These are phyloP conservation scores for Venturia pyrina DNA, from an alignment of 2,329 filamentous ascomycete genomes.

Conservation along the genomic window DNA sequence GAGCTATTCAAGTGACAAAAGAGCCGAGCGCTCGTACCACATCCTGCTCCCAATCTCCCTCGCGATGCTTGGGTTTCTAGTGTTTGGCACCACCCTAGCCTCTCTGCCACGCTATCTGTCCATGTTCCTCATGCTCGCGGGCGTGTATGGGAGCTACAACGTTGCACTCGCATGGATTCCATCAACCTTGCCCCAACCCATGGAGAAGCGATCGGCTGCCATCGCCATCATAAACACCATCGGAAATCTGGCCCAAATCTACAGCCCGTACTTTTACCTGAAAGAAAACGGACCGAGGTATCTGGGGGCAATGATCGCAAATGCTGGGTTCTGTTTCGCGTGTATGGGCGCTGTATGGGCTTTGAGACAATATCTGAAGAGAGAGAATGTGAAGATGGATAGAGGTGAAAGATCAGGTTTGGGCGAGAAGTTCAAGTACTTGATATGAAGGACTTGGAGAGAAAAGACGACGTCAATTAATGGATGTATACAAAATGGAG, in stretches of 20 bases:
- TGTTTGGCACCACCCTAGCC: slow-evolving; percentile 20
- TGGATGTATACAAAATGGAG: no score
- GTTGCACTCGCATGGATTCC: slow-evolving; percentile 20
- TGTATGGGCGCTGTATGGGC: not conserved
- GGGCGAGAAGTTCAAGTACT: not conserved
- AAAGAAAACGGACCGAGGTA: slow-evolving; percentile 10
- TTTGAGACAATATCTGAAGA: slow-evolving; percentile 8
- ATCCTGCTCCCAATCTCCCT: slow-evolving; percentile 20
- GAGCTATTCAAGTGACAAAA: slow-evolving; percentile 20
- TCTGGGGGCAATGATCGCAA: slow-evolving; percentile 12
- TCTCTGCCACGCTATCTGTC: slow-evolving; percentile 24
- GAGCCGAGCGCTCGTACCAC: slow-evolving; percentile 25
- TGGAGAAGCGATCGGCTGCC: slow-evolving; percentile 13
- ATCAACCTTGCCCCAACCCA: slow-evolving; percentile 13
- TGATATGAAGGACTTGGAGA: not conserved
- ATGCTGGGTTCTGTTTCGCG: slow-evolving; percentile 8
- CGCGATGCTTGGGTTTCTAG: slow-evolving; percentile 23
- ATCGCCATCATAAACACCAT: slow-evolving; percentile 14
- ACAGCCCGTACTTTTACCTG: slow-evolving; percentile 10
- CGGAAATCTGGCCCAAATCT: slow-evolving; percentile 12
- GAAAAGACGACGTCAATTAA: no score
- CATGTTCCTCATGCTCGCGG: slow-evolving; percentile 24
- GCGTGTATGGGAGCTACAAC: slow-evolving; percentile 23
- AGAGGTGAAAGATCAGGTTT: not conserved
- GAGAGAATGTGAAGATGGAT: slow-evolving; percentile 8